Conservation (phyloP, 164 flowering plant species). For the Liquidambar formosana region DNA sequence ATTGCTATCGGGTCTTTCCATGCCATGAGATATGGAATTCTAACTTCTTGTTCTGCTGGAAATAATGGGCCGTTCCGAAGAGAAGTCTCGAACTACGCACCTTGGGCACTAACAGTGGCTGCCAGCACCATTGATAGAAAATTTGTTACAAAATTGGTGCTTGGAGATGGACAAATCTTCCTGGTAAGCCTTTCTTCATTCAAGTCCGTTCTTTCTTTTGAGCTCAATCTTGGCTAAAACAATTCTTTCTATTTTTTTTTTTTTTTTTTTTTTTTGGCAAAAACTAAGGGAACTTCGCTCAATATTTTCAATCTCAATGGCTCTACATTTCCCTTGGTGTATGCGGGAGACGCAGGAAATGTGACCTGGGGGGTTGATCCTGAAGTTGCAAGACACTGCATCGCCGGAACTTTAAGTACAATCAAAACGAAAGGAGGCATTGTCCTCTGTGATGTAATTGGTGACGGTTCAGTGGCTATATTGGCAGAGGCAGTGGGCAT, state of each 20-base stretch:
- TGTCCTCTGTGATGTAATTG: slow-evolving; percentile 4
- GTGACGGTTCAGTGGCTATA: background rate
- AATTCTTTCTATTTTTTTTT: background rate
- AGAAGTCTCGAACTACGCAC: background rate
- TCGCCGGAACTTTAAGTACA: background rate
- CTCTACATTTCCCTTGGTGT: slow-evolving; percentile 9
- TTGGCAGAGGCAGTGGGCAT: slow-evolving; percentile 7
- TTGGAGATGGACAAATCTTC: slow-evolving; percentile 7
- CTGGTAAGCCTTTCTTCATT: background rate
- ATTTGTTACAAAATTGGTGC: slow-evolving; percentile 10
- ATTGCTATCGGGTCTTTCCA: slow-evolving; percentile 9
- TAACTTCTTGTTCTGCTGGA: slow-evolving; percentile 13
- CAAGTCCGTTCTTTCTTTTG: no score
- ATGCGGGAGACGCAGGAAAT: slow-evolving; percentile 11
- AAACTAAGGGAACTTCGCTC: slow-evolving; percentile 5
- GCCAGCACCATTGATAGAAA: slow-evolving; percentile 19
- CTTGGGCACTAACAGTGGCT: slow-evolving; percentile 13
- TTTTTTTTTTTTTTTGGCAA: background rate
- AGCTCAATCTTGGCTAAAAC: background rate
- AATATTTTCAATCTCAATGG: slow-evolving; percentile 7
- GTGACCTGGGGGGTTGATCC: background rate
- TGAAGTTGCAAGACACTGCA: background rate
- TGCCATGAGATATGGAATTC: slow-evolving; percentile 16
- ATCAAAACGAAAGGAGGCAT: background rate
- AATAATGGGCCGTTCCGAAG: background rate